Base-by-base conservation (phyloP, 2,329 filamentous ascomycete genomes). In the Chaetothyriales sp. region DNA sequence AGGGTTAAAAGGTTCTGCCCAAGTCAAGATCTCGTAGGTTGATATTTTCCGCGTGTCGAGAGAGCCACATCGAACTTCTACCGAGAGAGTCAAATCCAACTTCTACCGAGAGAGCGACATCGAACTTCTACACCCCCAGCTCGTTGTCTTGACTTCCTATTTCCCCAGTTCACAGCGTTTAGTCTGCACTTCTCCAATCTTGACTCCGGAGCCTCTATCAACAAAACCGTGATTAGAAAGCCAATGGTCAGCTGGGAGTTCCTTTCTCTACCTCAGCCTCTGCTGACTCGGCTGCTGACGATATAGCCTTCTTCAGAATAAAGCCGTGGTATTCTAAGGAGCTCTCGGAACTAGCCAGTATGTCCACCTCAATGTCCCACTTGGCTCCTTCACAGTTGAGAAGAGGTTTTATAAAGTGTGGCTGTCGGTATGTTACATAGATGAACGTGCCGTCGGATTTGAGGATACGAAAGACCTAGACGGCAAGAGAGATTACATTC, bases 351-450 rank as follows among this genome's bases (percentile, higher is more conserved):
- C 63, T 67, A 2, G 65, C 66, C 3, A 77, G 61, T 8, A 66
- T 62, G 47, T 76, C 69, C 52, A 74, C 62, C 3, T 70, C 59
- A 20, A 77, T 49, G 22, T 68, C 61, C 74, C 73, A 77, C 5
- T 52, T 37, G 5, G 70, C 58, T 0, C 66, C 66, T 2, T 70
- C 65, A 7, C 64, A 60, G 22, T 69, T 67, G 18, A 79, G 60
- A 18, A 77, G 61, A 10, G 72, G 72, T 58, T 64, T 69, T 46
- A 78, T 71, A 54, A 79, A 78, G 60, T 77, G 76, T 10, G 73
- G 73, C 53, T 78, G 77, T 40, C 75, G 64, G 58, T 71, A 80
- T 0, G 76, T 77, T 43, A 80, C 67, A 57, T 73, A 77, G 1
- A 79, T 63, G 58, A 77, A 77, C 2, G 67, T 56, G 2, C 73